A percentile compares a stretch with the other conserved stretches of the same genome.
phyloP scores from a whole-genome alignment of 495 filamentous ascomycete species.

The Elasticomyces elasticus region DNA sequence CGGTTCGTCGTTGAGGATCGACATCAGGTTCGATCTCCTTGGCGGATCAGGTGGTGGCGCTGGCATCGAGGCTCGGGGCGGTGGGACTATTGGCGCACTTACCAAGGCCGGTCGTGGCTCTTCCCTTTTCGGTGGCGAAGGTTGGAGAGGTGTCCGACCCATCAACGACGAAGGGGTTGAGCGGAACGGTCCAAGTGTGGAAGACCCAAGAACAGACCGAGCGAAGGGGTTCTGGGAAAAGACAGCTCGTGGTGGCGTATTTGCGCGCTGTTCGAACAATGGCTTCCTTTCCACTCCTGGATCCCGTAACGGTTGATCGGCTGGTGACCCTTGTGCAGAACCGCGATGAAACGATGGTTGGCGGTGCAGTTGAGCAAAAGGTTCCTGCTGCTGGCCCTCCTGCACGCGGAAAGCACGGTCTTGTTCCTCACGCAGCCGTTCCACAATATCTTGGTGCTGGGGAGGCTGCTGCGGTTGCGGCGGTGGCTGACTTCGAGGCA shows the following conservation, averaged over 20 bases:
- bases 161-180: slow-evolving; percentile 5
- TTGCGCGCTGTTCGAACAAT: slow-evolving; percentile 10
- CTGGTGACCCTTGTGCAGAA: slow-evolving; percentile 13
- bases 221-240: slow-evolving; percentile 6
- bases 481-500: slow-evolving; percentile 14
- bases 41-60: slow-evolving; percentile 18
- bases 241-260: slow-evolving; percentile 8
- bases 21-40: slow-evolving; percentile 21
- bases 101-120: slow-evolving; percentile 10
- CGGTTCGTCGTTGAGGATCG: slow-evolving; percentile 20
- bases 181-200: neutral
- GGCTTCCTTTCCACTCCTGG: slow-evolving; percentile 12
- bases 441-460: slow-evolving; percentile 4
- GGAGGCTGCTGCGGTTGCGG: neutral
- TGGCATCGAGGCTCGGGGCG: neutral
- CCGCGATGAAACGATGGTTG: neutral
- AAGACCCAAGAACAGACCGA: neutral
- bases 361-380: slow-evolving; percentile 9
- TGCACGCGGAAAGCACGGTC: slow-evolving; percentile 16
- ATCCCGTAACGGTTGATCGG: slow-evolving; percentile 6
- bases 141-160: slow-evolving; percentile 6
- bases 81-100: neutral
- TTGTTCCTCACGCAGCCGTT: slow-evolving; percentile 10
- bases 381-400: slow-evolving; percentile 13
- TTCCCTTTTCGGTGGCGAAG: slow-evolving; percentile 14